A percentile compares a stretch with the other conserved stretches of the same genome.
phyloP scores from a whole-genome alignment of 805 yeast genomes.

The Zygotorulaspora danielsina region DNA sequence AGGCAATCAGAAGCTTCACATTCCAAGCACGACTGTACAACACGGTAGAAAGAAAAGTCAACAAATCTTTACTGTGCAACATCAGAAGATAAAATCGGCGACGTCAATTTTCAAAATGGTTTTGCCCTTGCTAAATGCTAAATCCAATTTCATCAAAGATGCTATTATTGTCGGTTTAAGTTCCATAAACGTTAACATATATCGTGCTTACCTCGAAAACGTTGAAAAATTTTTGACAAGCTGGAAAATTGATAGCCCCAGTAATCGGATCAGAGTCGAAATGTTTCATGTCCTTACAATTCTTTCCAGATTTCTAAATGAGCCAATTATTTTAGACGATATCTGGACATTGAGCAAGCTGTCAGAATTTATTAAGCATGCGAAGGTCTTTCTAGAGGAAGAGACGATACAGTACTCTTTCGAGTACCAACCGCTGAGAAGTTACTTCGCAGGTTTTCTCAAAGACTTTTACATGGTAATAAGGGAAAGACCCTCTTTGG shows the following conservation, averaged over 20 bases:
- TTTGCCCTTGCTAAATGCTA: slow-evolving; percentile 69
- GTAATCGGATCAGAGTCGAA: slow-evolving; percentile 57
- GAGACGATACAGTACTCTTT: slow-evolving; percentile 58
- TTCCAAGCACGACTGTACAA: slow-evolving; percentile 47
- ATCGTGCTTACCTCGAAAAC: slow-evolving; percentile 73
- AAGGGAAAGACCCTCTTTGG: slow-evolving; percentile 39
- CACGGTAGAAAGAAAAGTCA: slow-evolving; percentile 75
- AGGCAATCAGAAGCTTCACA: slow-evolving; percentile 72
- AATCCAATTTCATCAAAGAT: slow-evolving; percentile 67
- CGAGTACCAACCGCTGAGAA: slow-evolving; percentile 69
- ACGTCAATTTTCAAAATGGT: slow-evolving; percentile 84
- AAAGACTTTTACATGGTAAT: slow-evolving; percentile 66
- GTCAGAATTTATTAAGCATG: slow-evolving; percentile 55
- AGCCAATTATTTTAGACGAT: slow-evolving; percentile 52
- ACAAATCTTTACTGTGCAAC: slow-evolving; percentile 77
- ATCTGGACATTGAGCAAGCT: slow-evolving; percentile 64
- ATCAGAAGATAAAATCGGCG: slow-evolving; percentile 89
- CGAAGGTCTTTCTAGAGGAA: slow-evolving; percentile 54
- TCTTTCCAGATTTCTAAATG: slow-evolving; percentile 57
- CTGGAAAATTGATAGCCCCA: slow-evolving; percentile 48
- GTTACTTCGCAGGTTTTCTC: slow-evolving; percentile 78
- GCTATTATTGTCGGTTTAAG: slow-evolving; percentile 88
- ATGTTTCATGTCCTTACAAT: slow-evolving; percentile 71
- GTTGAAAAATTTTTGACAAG: slow-evolving; percentile 55
- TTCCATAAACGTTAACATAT: slow-evolving; percentile 85